A percentile compares a stretch with the other conserved stretches of the same genome.
These are phyloP conservation scores for Phytophthora boehmeriae DNA, from an alignment of 352 stramenopile genomes.

Conservation along the genomic window DNA sequence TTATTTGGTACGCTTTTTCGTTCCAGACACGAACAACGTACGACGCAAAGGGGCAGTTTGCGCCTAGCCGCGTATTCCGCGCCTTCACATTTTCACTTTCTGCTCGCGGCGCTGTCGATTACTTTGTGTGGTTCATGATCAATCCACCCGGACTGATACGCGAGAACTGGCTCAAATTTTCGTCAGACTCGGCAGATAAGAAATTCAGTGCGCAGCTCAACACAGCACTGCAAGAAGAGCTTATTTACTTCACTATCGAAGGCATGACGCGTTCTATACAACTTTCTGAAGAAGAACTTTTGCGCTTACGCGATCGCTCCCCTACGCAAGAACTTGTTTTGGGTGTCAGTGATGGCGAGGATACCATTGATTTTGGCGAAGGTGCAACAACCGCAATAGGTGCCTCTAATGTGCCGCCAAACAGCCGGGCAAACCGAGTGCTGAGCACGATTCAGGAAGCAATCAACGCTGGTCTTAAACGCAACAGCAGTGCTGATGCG, in stretches of 20 bases:
- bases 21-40: slow-evolving; percentile 66
- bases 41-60: slow-evolving; percentile 40
- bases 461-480: slow-evolving; percentile 32
- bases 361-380: slow-evolving; percentile 18
- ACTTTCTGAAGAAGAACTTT: slow-evolving; percentile 66
- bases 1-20: slow-evolving; percentile 76
- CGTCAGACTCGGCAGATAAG: slow-evolving; percentile 77
- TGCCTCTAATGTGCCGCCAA: slow-evolving; percentile 20
- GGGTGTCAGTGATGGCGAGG: slow-evolving; percentile 21
- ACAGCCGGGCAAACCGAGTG: slow-evolving; percentile 29
- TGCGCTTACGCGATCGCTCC: slow-evolving; percentile 48
- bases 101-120: slow-evolving; percentile 70
- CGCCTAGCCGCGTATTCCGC: slow-evolving; percentile 63
- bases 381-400: slow-evolving; percentile 34
- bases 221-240: slow-evolving; percentile 82
- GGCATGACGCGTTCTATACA: slow-evolving; percentile 84
- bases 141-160: slow-evolving; percentile 67
- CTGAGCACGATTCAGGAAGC: slow-evolving; percentile 34
- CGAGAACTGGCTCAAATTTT: slow-evolving; percentile 74
- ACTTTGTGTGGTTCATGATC: slow-evolving; percentile 90
- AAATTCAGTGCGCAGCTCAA: slow-evolving; percentile 90
- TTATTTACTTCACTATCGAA: slow-evolving; percentile 92
- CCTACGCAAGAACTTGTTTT: slow-evolving; percentile 53
- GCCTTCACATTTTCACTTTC: slow-evolving; percentile 73
- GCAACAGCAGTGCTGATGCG: slow-evolving; percentile 28